Evolutionary conservation across 2,329 filamentous ascomycete genomes (phyloP).

Genomic region (Fusarium sp.): DNA sequence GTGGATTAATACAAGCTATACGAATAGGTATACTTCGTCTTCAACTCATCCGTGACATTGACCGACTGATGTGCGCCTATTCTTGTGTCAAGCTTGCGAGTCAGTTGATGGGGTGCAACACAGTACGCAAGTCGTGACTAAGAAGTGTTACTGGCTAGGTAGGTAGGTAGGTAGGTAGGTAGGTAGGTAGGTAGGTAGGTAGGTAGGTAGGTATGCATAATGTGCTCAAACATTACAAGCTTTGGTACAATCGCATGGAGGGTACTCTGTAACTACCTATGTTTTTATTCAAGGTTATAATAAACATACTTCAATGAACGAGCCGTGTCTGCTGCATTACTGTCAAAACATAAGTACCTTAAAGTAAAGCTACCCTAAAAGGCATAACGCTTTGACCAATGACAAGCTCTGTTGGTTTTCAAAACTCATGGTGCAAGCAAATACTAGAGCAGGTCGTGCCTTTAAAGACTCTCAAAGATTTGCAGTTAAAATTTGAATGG

Average conservation of each 20-base stretch:
- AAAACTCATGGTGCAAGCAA: not conserved
- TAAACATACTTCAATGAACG: not conserved
- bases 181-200: too few species aligned
- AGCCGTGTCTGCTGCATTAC: not conserved
- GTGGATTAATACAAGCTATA: not conserved
- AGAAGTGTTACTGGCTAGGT: not conserved
- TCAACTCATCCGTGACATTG: conserved; percentile 14
- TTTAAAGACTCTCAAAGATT: not conserved
- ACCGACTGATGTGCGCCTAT: not conserved
- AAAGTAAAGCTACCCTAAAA: conserved; percentile 7
- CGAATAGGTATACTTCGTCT: not conserved
- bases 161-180: too few species aligned
- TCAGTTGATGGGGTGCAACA: not conserved
- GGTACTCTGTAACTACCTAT: not conserved
- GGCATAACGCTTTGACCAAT: not conserved
- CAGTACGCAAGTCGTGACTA: not conserved
- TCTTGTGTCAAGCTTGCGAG: not conserved
- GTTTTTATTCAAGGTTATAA: not conserved
- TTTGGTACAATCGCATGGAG: not conserved
- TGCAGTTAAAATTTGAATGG: too few species aligned
- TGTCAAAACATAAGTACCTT: not conserved
- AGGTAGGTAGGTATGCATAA: too few species aligned
- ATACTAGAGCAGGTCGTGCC: not conserved
- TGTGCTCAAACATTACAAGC: not conserved
- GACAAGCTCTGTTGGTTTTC: conserved; percentile 13